phyloP scores from a whole-genome alignment of 2,329 filamentous ascomycete genomes.

The Periconia sp. region DNA sequence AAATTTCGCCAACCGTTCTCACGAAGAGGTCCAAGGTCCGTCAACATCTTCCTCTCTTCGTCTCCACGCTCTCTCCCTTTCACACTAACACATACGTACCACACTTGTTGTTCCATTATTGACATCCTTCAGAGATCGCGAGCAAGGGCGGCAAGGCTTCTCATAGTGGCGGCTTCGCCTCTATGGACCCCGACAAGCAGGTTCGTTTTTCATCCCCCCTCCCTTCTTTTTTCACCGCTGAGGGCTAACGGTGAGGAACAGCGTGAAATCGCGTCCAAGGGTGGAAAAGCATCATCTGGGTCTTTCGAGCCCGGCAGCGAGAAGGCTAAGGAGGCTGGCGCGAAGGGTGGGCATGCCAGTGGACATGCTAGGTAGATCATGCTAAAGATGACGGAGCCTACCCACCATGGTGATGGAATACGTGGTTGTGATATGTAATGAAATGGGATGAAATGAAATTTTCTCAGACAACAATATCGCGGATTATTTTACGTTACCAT shows the following conservation, averaged over 20 bases:
- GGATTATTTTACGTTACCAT: too few relatives aligned
- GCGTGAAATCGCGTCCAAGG: conserved; percentile 59
- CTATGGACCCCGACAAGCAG: conserved; percentile 39
- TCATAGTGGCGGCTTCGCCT: conserved; percentile 41
- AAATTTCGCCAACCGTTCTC: conserved; percentile 55
- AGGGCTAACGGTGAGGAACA: conserved; percentile 22
- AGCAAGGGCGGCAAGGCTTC: conserved; percentile 47
- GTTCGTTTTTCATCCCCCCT: conserved; percentile 6
- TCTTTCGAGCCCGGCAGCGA: conserved; percentile 58
- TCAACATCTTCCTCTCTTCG: background rate
- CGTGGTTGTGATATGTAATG: too few relatives aligned
- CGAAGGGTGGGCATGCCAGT: conserved; percentile 54
- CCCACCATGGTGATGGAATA: too few relatives aligned
- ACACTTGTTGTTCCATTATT: too few relatives aligned
- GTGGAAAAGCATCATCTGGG: conserved; percentile 56
- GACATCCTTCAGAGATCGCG: conserved; percentile 36
- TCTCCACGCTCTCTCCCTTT: conserved; percentile 33
- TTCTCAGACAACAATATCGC: too few relatives aligned
- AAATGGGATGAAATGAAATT: too few relatives aligned
- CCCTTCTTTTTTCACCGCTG: background rate
- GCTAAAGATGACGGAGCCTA: background rate
- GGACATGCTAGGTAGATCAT: background rate
- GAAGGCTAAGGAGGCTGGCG: conserved; percentile 56
- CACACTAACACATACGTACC: background rate
- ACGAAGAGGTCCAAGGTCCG: conserved; percentile 46